A percentile compares a stretch with the other conserved stretches of the same genome.
phyloP scores from a whole-genome alignment of 805 yeast species.

The Wickerhamomyces bisporus region DNA sequence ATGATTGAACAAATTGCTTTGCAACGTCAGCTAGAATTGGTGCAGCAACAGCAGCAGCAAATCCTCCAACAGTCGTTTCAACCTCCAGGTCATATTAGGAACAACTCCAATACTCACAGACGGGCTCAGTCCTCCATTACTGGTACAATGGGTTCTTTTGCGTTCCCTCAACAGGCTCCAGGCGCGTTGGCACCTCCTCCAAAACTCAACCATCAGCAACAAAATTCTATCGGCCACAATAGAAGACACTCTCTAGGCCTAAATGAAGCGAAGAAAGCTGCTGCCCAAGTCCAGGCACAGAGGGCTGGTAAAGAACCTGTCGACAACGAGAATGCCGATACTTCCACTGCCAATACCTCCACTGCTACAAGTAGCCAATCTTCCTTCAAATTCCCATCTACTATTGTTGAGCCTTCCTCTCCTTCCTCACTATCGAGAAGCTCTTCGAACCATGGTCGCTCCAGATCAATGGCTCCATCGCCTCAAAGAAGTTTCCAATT shows the following conservation, averaged over 20 bases:
- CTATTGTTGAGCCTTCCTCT: constrained; percentile 29
- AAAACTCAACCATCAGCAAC: constrained; percentile 7
- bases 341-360: constrained; percentile 5
- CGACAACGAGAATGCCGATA: constrained; percentile 12
- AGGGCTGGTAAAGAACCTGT: constrained; percentile 32
- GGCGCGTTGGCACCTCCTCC: constrained; percentile 23
- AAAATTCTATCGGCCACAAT: constrained; percentile 53
- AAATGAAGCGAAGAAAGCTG: constrained; percentile 91
- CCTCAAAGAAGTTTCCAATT: constrained; percentile 57
- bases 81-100: constrained; percentile 13
- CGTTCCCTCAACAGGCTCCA: constrained; percentile 14
- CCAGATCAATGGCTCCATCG: constrained; percentile 27
- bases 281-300: constrained; percentile 86
- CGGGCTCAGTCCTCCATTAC: constrained; percentile 41
- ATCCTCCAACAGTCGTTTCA: constrained; percentile 46
- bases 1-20: constrained; percentile 87
- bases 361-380: constrained; percentile 26
- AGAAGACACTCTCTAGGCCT: constrained; percentile 92
- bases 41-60: constrained; percentile 90
- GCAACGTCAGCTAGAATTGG: constrained; percentile 88
- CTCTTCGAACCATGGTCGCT: constrained; percentile 16
- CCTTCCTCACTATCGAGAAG: constrained; percentile 5
- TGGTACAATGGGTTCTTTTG: constrained; percentile 30
- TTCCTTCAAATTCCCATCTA: constrained; percentile 54
- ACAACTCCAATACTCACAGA: constrained; percentile 32